A percentile compares a stretch with the other conserved stretches of the same genome.
Evolutionary conservation across 2,329 filamentous ascomycete species (phyloP).

Genomic region (Zasmidium cellare): DNA sequence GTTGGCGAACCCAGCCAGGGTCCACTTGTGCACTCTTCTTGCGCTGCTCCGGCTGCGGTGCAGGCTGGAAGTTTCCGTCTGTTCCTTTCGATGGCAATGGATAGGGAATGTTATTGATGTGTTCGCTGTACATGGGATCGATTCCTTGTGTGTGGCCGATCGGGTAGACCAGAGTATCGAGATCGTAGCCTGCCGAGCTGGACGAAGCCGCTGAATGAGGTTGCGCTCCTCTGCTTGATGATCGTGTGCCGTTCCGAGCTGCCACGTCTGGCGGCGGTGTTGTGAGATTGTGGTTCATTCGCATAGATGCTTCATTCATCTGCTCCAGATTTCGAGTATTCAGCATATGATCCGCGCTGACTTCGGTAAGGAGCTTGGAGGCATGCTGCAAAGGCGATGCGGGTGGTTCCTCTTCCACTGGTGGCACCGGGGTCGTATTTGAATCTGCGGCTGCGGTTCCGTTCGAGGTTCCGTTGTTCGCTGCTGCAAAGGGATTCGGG

Average conservation of each 20-base stretch:
- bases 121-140: constrained; percentile 90
- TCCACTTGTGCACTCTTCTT: constrained; percentile 64
- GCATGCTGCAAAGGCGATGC: constrained; percentile 69
- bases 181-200: constrained; percentile 56
- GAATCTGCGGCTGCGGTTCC: constrained; percentile 17
- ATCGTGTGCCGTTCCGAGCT: constrained; percentile 36
- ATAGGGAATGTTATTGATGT: constrained; percentile 93
- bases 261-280: constrained; percentile 57
- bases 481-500: constrained; percentile 37
- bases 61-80: constrained; percentile 43
- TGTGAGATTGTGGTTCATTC: constrained; percentile 56
- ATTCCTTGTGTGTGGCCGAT: constrained; percentile 89
- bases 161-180: constrained; percentile 80
- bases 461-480: constrained; percentile 9
- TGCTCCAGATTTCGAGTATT: constrained; percentile 65
- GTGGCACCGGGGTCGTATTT: constrained; percentile 12
- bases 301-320: constrained; percentile 60
- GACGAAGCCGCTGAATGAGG: constrained; percentile 51
- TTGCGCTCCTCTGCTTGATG: constrained; percentile 42
- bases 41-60: constrained; percentile 52
- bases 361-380: constrained; percentile 64
- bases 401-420: constrained; percentile 60
- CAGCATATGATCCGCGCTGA: constrained; percentile 64
- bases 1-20: constrained; percentile 66
- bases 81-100: constrained; percentile 67